phyloP scores from a whole-genome alignment of 2,329 filamentous ascomycete genomes.

The Esteya vermicola region DNA sequence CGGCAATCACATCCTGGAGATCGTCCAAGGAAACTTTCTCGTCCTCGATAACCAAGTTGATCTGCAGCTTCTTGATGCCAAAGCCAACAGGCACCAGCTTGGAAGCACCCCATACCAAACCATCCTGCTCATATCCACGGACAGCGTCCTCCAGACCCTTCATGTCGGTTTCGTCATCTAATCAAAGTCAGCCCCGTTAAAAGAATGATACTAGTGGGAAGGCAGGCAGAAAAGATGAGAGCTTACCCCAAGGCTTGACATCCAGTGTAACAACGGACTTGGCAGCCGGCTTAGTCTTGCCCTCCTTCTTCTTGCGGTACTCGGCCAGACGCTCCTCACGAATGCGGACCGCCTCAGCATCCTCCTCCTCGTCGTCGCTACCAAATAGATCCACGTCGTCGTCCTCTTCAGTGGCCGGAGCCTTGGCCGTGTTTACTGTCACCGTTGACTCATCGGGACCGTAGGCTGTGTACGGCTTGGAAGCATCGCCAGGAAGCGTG shows the following conservation, averaged over 20 bases:
- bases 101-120: constrained; percentile 89
- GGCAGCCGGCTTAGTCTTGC: constrained; percentile 79
- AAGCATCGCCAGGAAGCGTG: constrained; percentile 78
- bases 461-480: constrained; percentile 79
- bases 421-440: constrained; percentile 77
- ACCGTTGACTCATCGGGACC: constrained; percentile 70
- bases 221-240: constrained; percentile 15
- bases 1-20: constrained; percentile 69
- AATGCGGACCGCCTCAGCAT: constrained; percentile 69
- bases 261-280: constrained; percentile 95
- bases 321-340: constrained; percentile 83
- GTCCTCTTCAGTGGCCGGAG: constrained; percentile 59
- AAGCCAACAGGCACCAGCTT: constrained; percentile 84
- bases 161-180: constrained; percentile 92
- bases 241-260: constrained; percentile 96
- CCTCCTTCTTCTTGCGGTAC: constrained; percentile 94
- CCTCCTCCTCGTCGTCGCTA: constrained; percentile 86
- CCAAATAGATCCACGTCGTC: constrained; percentile 91
- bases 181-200: no score
- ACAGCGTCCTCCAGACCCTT: constrained; percentile 65
- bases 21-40: constrained; percentile 85
- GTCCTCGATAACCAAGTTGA: constrained; percentile 95
- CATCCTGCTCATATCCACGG: constrained; percentile 75
- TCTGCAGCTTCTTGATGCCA: constrained; percentile 98
- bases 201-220: no score